Evolutionary conservation across 208 protist species (phyloP).

Genomic region (Crithidia expoeki): DNA sequence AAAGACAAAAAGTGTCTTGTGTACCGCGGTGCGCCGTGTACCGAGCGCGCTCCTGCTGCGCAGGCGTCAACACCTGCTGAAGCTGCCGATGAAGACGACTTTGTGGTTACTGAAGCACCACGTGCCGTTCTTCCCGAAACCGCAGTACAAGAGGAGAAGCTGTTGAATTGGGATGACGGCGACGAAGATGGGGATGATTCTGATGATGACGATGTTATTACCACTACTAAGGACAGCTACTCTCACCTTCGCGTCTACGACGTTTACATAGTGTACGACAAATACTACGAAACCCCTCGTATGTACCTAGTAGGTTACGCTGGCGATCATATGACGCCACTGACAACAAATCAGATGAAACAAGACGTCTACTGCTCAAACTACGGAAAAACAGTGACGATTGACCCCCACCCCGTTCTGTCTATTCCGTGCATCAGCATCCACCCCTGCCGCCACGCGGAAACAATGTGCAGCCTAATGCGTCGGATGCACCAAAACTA

Average conservation of each 20-base stretch:
- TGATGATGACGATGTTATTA: slow-evolving; percentile 28
- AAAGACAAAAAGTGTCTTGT: slow-evolving; percentile 97
- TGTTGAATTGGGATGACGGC: slow-evolving; percentile 65
- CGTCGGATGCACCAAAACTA: slow-evolving; percentile 74
- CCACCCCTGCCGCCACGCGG: slow-evolving; percentile 96
- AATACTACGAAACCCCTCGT: slow-evolving; percentile 96
- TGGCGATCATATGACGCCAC: slow-evolving; percentile 64
- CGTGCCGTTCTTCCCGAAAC: slow-evolving; percentile 14
- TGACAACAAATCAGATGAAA: slow-evolving; percentile 93
- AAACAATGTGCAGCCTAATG: slow-evolving; percentile 95
- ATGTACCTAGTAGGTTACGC: slow-evolving; percentile 96
- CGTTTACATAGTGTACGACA: slow-evolving; percentile 97
- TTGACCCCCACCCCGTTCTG: slow-evolving; percentile 92
- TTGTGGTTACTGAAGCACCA: slow-evolving; percentile 46
- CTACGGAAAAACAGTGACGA: slow-evolving; percentile 97
- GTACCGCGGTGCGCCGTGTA: slow-evolving; percentile 68
- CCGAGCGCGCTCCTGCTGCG: slow-evolving; percentile 40
- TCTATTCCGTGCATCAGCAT: slow-evolving; percentile 91
- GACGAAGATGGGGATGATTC: slow-evolving; percentile 47
- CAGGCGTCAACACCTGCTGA: slow-evolving; percentile 8
- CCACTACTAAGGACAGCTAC: slow-evolving; percentile 8
- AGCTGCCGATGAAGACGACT: slow-evolving; percentile 48
- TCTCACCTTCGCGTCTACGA: slow-evolving; percentile 90
- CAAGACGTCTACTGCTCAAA: slow-evolving; percentile 97
- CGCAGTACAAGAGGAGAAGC: slow-evolving; percentile 34